Base-by-base conservation (phyloP, 345 rosid genomes). In the Streptanthus diversifolius region DNA sequence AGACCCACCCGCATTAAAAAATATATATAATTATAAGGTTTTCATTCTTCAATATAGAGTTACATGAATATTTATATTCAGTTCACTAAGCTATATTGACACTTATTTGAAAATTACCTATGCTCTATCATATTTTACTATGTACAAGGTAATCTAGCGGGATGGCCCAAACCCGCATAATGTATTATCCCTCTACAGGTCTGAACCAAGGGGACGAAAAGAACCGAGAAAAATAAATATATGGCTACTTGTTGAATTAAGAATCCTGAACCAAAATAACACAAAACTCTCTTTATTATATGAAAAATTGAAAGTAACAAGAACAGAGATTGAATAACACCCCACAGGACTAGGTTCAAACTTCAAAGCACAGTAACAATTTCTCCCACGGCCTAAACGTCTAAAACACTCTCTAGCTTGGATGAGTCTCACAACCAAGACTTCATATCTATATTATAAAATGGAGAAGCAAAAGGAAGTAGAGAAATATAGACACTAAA, bases 331-430 rank as follows among this genome's bases (percentile, higher is more conserved):
- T 6, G 8, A 25, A 27, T n/a, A 43, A 27, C 22, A 33, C 33
- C 2, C 14, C 5, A 37, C 6, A 36, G 45, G 18, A 18, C 54
- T 4, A 19, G 54, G 27, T 21, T 22, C 2, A 49, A 49, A 49
- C 29, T 11, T 49, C 25, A 47, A 47, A 18, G 24, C 25, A 18
- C 13, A 18, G 52, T 21, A 59, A 29, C 3, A 36, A 15, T 18
- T 27, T 55, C n/a, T 55, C 30, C 54, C 63, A 29, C n/a, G 2
- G 21, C 72, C 30, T 68, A 30, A 54, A 22, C 40, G 37, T 40
- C 72, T 43, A 29, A 56, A 69, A 19, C 64, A 56, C 43, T 68
- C 32, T 18, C 63, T 68, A 55, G 51, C 71, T 52, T 52, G 4
- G 17, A 36, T 21, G 17, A 27, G 35, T 19, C 15, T 19, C 66